These are phyloP conservation scores for Kwoniella mangroviensis DNA, from an alignment of 768 basidiomycete genomes.

Conservation along the genomic window DNA sequence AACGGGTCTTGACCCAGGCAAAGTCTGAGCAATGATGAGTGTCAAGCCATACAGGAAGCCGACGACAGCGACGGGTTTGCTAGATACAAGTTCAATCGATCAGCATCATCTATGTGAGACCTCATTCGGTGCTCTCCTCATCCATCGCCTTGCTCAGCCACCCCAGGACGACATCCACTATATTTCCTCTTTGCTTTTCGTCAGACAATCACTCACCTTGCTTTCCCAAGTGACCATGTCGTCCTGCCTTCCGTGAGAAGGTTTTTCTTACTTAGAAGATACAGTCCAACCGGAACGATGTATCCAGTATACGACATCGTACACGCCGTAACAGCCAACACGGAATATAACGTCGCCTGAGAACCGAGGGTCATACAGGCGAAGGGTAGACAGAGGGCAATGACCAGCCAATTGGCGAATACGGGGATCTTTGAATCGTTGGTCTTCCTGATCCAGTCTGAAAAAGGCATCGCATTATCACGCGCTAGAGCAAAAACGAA, in stretches of 20 bases:
- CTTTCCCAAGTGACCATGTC: constrained; percentile 56
- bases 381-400: constrained; percentile 51
- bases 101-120: no score
- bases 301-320: constrained; percentile 54
- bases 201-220: constrained; percentile 37
- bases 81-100: background rate
- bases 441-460: constrained; percentile 51
- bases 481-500: constrained; percentile 60
- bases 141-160: no score
- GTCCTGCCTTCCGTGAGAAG: constrained; percentile 57
- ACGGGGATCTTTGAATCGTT: constrained; percentile 52
- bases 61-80: constrained; percentile 46
- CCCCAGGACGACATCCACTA: no score
- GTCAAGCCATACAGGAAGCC: constrained; percentile 38
- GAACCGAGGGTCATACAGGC: constrained; percentile 52
- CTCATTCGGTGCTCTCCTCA: no score
- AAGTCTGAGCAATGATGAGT: constrained; percentile 52
- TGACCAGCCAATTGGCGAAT: constrained; percentile 56
- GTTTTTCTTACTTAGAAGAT: constrained; percentile 46
- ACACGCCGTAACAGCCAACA: constrained; percentile 57
- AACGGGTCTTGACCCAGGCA: constrained; percentile 55
- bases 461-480: constrained; percentile 59
- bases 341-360: constrained; percentile 49
- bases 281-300: constrained; percentile 47
- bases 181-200: background rate